Base-by-base conservation (phyloP, 2,329 filamentous ascomycete species). In the Claviceps arundinis region DNA sequence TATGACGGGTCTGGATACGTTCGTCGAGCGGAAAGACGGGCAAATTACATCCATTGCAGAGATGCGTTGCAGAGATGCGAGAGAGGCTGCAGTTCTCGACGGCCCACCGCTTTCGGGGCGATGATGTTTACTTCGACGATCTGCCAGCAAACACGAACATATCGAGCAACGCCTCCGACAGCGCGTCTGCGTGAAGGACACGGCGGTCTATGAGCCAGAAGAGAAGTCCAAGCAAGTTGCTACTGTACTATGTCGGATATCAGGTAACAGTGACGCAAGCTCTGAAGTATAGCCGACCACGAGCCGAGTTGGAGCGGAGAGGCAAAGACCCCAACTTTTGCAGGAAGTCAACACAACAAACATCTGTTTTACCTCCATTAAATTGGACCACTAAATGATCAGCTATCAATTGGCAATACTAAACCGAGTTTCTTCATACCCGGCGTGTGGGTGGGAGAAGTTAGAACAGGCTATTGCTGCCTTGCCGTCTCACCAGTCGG, bases 1-100 rank as follows among this genome's bases (percentile, higher is more conserved):
- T 38, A 34, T 47, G 17, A 56, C 59, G 53, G 56, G 57, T n/a
- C 43, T 56, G 4, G 51, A 55, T 44, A 52, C 47, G 16, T 56
- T 55, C 24, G 52, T 53, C 4, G 26, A 55, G 40, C 45, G 45
- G 42, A 16, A 45, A 22, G 14, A 49, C 19, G 16, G 37, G 2
- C 44, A 40, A n/a, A 41, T 38, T 48, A n/a, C 46, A 16, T 50
- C 40, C 11, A 8, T 53, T 16, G 13, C 40, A 26, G 49, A 56
- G 7, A 42, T 57, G 5, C 56, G 56, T 53, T 16, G 13, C 40
- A 26, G 49, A 56, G 7, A 42, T 57, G 5, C 56, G 56, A 24
- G 16, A 50, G 24, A 54, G 52, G 5, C 22, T 59, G 17, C n/a
- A 48, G 37, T 59, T 54, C 24, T 30, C 2, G 5, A 22, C 37